Evolutionary conservation across 2,329 filamentous ascomycete genomes (phyloP).

Genomic region (Metarhizium robertsii): DNA sequence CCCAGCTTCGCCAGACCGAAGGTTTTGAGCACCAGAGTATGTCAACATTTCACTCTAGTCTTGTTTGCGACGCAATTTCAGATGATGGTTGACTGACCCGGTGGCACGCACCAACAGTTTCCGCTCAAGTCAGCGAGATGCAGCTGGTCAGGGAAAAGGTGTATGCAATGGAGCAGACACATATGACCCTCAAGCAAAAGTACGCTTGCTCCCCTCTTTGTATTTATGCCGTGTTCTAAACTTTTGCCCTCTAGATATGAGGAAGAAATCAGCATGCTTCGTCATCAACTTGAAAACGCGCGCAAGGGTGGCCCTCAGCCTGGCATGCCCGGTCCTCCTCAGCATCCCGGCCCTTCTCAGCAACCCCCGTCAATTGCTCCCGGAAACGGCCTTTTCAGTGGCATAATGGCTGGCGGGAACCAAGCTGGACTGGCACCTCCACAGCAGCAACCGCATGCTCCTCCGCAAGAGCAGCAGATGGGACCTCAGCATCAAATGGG

Average conservation of each 20-base stretch:
- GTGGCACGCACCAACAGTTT: slow-evolving; percentile 47
- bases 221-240: slow-evolving; percentile 5
- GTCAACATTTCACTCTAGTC: slow-evolving; percentile 21
- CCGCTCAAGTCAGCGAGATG: slow-evolving; percentile 87
- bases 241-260: slow-evolving; percentile 63
- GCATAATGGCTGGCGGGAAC: slow-evolving; percentile 85
- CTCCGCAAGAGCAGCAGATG: slow-evolving; percentile 56
- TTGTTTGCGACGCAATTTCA: not conserved
- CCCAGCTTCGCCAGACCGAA: slow-evolving; percentile 68
- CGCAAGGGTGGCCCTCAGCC: slow-evolving; percentile 52
- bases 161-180: slow-evolving; percentile 83
- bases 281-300: slow-evolving; percentile 74
- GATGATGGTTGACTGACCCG: not conserved
- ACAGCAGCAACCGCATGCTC: slow-evolving; percentile 49
- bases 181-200: slow-evolving; percentile 86
- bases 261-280: slow-evolving; percentile 76
- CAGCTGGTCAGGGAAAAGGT: slow-evolving; percentile 90
- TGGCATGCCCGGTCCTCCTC: slow-evolving; percentile 57
- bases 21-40: slow-evolving; percentile 91
- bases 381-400: slow-evolving; percentile 86
- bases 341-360: slow-evolving; percentile 71
- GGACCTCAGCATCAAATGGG: slow-evolving; percentile 48
- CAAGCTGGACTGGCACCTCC: slow-evolving; percentile 81
- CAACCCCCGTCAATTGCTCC: slow-evolving; percentile 84
- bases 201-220: slow-evolving; percentile 35